Evolutionary conservation across 1,284 basidiomycete species (phyloP).

Genomic region (Rhodotorula sp.): DNA sequence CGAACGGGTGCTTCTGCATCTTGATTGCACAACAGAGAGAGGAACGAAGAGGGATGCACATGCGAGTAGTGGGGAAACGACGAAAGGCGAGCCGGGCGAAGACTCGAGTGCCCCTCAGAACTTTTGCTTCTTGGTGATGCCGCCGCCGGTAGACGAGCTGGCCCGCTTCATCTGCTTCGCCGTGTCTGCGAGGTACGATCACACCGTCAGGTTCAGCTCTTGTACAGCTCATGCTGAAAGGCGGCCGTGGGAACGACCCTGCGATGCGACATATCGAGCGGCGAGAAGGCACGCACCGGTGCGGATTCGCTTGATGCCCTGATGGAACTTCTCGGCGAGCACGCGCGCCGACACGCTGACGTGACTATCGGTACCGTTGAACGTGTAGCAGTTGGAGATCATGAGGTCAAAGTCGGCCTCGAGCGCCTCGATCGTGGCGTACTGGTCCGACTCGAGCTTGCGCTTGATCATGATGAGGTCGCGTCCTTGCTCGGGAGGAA

Average conservation of each 20-base stretch:
- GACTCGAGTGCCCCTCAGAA: not conserved
- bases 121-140: conserved; percentile 24
- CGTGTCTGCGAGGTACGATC: conserved; percentile 6
- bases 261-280: not conserved
- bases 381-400: conserved; percentile 78
- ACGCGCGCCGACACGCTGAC: conserved; percentile 59
- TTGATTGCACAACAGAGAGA: too few relatives aligned
- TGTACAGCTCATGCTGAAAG: too few relatives aligned
- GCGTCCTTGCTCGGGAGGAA: conserved; percentile 79
- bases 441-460: conserved; percentile 80
- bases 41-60: too few relatives aligned
- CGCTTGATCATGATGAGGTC: conserved; percentile 80
- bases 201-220: not conserved
- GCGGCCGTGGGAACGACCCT: too few relatives aligned
- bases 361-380: conserved; percentile 78
- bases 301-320: conserved; percentile 37
- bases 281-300: conserved; percentile 8
- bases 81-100: not conserved
- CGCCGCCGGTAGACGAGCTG: conserved; percentile 20
- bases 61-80: not conserved
- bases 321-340: conserved; percentile 50
- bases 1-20: too few relatives aligned
- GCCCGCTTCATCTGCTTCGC: conserved; percentile 24
- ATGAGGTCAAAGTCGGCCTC: conserved; percentile 82
- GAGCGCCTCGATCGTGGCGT: conserved; percentile 72